Base-by-base conservation (phyloP, 176 grass and related monocot genomes). In the Carex kokanica region DNA sequence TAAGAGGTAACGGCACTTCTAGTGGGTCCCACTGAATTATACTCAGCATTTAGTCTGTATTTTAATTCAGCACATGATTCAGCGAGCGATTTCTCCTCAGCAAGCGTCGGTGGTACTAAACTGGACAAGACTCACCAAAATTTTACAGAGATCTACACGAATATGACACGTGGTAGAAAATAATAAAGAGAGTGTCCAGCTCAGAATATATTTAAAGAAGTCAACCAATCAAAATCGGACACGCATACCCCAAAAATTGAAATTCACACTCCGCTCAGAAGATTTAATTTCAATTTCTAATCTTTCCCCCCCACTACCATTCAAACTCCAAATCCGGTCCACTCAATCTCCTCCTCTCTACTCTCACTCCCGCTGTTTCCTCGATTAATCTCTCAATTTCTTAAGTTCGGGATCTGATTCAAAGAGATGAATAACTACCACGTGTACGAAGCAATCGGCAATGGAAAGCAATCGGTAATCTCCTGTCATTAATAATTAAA, bases 401-500 rank as follows among this genome's bases (percentile, higher is more conserved):
- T 10, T 73, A 74, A 89, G 82, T 64, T 86, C 78, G 85, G 85
- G 16, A 32, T 45, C 84, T 85, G 57, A 80, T 64, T 25, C 70
- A 65, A 78, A 81, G 74, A 81, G 80, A 98, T 98, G 95, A 98
- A 98, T 63, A 98, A 98, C 82, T 98, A 90, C 90, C 95, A 98
- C 70, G 89, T 98, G 81, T 98, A 98, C 90, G 91, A 91, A 90
- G 95, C 89, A 86, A 95, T 98, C 79, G 92, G 95, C 92, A 88
- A 90, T 65, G 91, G 95, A 85, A 95, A 93, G 89, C 89, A 98
- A 62, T 98, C 95, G 89, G 95, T 98, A 89, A 78, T 11, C 24
- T 71, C 43, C 29, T 71, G 62, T 7, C 23, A 6, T 45, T 45
- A 2, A 9, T 45, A 45, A 49, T 49, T 49, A 49, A 12, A 49